Conservation (phyloP, 2,329 filamentous ascomycete genomes). For the Neocucurbitaria cava region DNA sequence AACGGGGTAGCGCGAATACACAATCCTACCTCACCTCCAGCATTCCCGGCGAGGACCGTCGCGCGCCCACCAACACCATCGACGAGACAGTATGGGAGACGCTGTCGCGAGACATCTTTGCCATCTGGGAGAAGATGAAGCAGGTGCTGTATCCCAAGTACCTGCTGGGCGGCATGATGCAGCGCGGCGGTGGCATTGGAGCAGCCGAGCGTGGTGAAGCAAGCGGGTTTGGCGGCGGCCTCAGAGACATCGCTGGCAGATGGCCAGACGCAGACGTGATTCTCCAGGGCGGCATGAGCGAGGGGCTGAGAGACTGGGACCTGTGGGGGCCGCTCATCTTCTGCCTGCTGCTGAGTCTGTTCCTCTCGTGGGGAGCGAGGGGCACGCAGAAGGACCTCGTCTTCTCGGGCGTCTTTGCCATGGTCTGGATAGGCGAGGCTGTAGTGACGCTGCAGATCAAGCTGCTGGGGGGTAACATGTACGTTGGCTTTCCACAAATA, state of each 20-base stretch:
- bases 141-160: conserved; percentile 97
- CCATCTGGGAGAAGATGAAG: conserved; percentile 97
- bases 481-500: conserved; percentile 51
- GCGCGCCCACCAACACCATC: conserved; percentile 89
- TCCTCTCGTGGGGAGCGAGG: conserved; percentile 83
- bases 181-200: conserved; percentile 63
- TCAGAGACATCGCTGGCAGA: conserved; percentile 65
- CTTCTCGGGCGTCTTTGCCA: conserved; percentile 95
- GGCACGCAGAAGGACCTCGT: conserved; percentile 84
- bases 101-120: conserved; percentile 86
- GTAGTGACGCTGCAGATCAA: conserved; percentile 99
- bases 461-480: conserved; percentile 96
- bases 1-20: conserved; percentile 62
- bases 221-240: conserved; percentile 50
- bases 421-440: conserved; percentile 96
- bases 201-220: conserved; percentile 65
- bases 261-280: conserved; percentile 74
- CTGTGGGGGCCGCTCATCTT: conserved; percentile 97
- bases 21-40: conserved; percentile 85
- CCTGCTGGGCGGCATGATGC: conserved; percentile 74
- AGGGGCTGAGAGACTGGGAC: conserved; percentile 95
- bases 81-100: conserved; percentile 98
- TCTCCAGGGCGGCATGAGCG: conserved; percentile 77
- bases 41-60: conserved; percentile 91
- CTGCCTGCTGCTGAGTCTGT: conserved; percentile 84